Evolutionary conservation across 805 yeast species (phyloP), one percentile per base, ranked within the genome.

Genomic region (Metschnikowia drakensbergensis): DNA sequence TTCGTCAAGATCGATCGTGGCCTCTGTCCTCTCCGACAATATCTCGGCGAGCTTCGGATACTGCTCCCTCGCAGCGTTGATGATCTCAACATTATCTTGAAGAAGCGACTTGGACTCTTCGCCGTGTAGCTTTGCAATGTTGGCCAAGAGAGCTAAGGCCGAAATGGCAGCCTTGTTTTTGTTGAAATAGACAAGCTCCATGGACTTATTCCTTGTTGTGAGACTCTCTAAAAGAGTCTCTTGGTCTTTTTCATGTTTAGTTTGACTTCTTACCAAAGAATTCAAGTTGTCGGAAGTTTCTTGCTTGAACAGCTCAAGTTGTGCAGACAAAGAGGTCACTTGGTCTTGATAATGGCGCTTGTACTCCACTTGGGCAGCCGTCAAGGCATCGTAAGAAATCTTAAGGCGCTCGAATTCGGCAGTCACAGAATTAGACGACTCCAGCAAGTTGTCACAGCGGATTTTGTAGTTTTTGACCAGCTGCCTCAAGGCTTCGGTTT

Each of bases 331-430:
- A 4, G 58, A 60, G 6, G 57, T 54, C 9, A 83, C 53, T 58
- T 81, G 80, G 37, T 63, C 58, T 44, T 65, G 71, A 54, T 78
- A 80, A 48, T 75, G 75, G 11, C 59, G 64, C 55, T 79, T 78
- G 60, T 79, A 81, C 48, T 80, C 79, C 42, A 66, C 66, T 52
- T 81, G 84, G 3, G 80, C 67, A 2, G 72, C 68, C 26, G 79
- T 65, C 28, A 84, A 60, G 0, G 83, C 75, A 53, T 83, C 85
- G 60, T 84, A 82, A 5, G 84, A 77, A 28, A 72, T 72, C 56
- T 81, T 78, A 53, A 82, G 67, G 46, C 84, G 60, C 58, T 80
- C 84, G 43, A 65, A 69, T 58, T 84, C 89, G 2, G 80, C 68
- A 0, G 73, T 68, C 6, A 77, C 62, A 4, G 65, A 57, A 1